phyloP scores from a whole-genome alignment of 176 grass and related monocot species.

The Carex scoparia region DNA sequence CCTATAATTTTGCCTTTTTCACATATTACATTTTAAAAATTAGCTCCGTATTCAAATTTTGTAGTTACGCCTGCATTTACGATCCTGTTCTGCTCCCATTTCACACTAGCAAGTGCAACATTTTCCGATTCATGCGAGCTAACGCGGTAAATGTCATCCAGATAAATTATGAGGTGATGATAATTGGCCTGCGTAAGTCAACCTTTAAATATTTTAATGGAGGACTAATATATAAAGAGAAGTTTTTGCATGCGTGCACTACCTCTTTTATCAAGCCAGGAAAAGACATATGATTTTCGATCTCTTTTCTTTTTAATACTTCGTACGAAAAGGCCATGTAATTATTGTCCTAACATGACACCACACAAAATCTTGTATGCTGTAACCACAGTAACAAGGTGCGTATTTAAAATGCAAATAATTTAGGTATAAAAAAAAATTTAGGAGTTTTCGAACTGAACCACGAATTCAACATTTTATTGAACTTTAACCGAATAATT shows the following conservation, averaged over 20 bases:
- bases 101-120: neutral
- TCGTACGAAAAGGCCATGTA: neutral
- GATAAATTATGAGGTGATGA: neutral
- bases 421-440: too few relatives aligned
- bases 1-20: too few relatives aligned
- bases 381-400: too few relatives aligned
- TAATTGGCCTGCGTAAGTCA: neutral
- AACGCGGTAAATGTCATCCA: neutral
- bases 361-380: neutral
- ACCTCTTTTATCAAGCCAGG: neutral
- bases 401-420: too few relatives aligned
- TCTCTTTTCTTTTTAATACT: neutral
- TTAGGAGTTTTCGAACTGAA: too few relatives aligned
- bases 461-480: too few relatives aligned
- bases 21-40: too few relatives aligned
- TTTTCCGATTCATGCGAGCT: neutral
- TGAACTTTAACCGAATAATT: too few relatives aligned
- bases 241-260: neutral
- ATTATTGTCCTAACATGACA: neutral
- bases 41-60: too few relatives aligned
- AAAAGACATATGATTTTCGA: neutral
- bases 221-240: neutral
- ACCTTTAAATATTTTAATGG: neutral
- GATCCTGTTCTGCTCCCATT: too few relatives aligned
- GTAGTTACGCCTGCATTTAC: too few relatives aligned